Evolutionary conservation across 768 basidiomycete genomes (phyloP).

Genomic region (Boletus barrowsii): DNA sequence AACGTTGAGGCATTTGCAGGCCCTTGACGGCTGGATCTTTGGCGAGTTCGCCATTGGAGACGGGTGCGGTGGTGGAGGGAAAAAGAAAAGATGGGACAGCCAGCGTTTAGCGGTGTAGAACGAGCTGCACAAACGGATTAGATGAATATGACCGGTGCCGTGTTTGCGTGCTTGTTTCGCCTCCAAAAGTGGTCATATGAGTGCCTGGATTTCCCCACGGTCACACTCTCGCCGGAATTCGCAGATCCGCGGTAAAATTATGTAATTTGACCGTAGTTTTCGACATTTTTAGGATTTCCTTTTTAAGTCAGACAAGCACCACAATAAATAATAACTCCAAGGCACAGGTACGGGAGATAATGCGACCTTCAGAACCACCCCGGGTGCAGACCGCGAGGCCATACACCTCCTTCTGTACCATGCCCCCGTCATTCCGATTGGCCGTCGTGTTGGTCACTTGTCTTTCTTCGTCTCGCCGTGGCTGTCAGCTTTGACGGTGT

Average conservation of each 20-base stretch:
- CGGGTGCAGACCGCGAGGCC: slow-evolving; percentile 3
- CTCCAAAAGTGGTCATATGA: slow-evolving; percentile 24
- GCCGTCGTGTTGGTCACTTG: slow-evolving; percentile 31
- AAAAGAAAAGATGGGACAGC: slow-evolving; percentile 14
- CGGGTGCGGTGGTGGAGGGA: slow-evolving; percentile 16
- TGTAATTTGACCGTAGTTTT: slow-evolving; percentile 6
- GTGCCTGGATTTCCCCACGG: slow-evolving; percentile 16
- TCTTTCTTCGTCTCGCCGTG: slow-evolving; percentile 56
- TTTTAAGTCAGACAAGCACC: background rate
- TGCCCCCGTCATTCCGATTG: slow-evolving; percentile 1
- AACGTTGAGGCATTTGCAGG: slow-evolving; percentile 74
- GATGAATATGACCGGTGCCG: slow-evolving; percentile 34
- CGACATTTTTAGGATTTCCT: slow-evolving; percentile 5
- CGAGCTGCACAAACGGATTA: slow-evolving; percentile 26
- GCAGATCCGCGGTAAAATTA: background rate
- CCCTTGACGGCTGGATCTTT: slow-evolving; percentile 32
- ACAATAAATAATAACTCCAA: background rate
- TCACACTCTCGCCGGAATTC: slow-evolving; percentile 9
- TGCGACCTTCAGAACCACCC: slow-evolving; percentile 4
- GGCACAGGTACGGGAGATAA: slow-evolving; percentile 13
- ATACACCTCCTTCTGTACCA: slow-evolving; percentile 9
- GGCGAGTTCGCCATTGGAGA: slow-evolving; percentile 23
- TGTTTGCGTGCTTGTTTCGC: slow-evolving; percentile 24
- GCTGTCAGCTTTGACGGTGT: slow-evolving; percentile 40
- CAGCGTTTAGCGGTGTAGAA: slow-evolving; percentile 27